phyloP scores from a whole-genome alignment of 768 basidiomycete genomes.

The Zangia roseola region DNA sequence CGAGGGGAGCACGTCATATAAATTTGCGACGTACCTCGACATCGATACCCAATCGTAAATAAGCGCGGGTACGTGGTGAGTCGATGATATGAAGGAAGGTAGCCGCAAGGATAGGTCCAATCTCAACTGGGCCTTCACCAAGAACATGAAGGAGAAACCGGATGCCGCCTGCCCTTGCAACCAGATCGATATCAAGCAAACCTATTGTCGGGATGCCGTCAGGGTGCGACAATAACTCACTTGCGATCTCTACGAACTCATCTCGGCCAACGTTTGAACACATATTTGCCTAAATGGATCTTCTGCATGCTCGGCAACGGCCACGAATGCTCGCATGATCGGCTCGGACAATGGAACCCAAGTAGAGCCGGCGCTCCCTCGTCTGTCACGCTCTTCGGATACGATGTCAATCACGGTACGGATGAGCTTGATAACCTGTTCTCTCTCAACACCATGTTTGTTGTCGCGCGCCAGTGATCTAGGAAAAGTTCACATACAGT shows the following conservation, averaged over 20 bases:
- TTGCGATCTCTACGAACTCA: constrained; percentile 52
- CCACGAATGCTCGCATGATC: constrained; percentile 86
- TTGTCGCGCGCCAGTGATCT: constrained; percentile 86
- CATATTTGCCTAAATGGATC: constrained; percentile 84
- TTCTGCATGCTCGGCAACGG: constrained; percentile 89
- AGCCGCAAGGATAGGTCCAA: constrained; percentile 74
- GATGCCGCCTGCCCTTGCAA: constrained; percentile 79
- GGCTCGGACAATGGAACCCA: constrained; percentile 66
- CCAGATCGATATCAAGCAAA: constrained; percentile 82
- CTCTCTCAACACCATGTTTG: constrained; percentile 80
- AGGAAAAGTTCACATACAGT: constrained; percentile 9
- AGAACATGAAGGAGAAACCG: constrained; percentile 82
- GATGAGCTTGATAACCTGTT: constrained; percentile 89
- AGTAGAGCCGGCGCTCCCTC: constrained; percentile 39
- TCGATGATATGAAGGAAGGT: constrained; percentile 85
- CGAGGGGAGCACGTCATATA: background rate
- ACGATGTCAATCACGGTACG: constrained; percentile 79
- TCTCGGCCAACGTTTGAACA: constrained; percentile 86
- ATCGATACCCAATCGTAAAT: constrained; percentile 79
- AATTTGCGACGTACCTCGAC: constrained; percentile 64
- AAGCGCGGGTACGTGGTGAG: constrained; percentile 76
- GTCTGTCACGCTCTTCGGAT: constrained; percentile 49
- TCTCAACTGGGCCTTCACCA: constrained; percentile 86
- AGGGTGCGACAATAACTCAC: constrained; percentile 8
- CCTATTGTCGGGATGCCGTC: constrained; percentile 45